Base-by-base conservation (phyloP, 2,329 filamentous ascomycete genomes). In the Paracoccidioides lutzii region DNA sequence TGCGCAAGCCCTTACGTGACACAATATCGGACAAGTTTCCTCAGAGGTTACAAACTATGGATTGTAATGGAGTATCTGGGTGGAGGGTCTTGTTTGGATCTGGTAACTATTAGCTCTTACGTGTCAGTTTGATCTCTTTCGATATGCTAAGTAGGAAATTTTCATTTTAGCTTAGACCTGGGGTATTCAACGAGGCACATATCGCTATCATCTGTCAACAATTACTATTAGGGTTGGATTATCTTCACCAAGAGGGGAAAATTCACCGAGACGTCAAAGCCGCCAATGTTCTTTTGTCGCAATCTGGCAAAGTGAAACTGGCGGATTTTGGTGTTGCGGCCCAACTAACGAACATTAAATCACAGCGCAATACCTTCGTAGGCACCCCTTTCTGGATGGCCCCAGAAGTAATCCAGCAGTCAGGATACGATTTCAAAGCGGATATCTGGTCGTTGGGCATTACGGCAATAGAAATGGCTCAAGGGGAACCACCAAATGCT, bases 21-120 rank as follows among this genome's bases (percentile, higher is more conserved):
- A 14, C 88, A 95, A 69, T 98, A 98, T 78, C 94, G 90, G 70
- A 87, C 88, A 28, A 96, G 90, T 67, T 98, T 97, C 70, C 80
- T 97, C n/a, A 83, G 88, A 63, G 93, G 93, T 32, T 87, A 90
- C 69, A 98, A 97, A 74, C 76, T 98, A 76, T 98, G 93, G 93
- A 98, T 98, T 67, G 89, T 97, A 57, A 98, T 98, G 93, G 93
- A 98, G 72, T 98, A 87, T 67, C 76, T 98, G 9, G 93, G 93
- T 5, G 93, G 93, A 60, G 93, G 93, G 43, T 97, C 93, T 15
- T 96, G 93, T 69, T 78, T 96, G 61, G 93, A 98, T 70, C 72
- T 98, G 76, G 88, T 95, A 80, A 65, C 77, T 59, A 22, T 48
- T 44, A 14, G 30, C 45, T 55, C 12, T 52, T 56, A 38, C 42